A percentile compares a stretch with the other conserved stretches of the same genome.
Evolutionary conservation across 2,329 filamentous ascomycete species (phyloP).

Genomic region (Aspergillus sp.): DNA sequence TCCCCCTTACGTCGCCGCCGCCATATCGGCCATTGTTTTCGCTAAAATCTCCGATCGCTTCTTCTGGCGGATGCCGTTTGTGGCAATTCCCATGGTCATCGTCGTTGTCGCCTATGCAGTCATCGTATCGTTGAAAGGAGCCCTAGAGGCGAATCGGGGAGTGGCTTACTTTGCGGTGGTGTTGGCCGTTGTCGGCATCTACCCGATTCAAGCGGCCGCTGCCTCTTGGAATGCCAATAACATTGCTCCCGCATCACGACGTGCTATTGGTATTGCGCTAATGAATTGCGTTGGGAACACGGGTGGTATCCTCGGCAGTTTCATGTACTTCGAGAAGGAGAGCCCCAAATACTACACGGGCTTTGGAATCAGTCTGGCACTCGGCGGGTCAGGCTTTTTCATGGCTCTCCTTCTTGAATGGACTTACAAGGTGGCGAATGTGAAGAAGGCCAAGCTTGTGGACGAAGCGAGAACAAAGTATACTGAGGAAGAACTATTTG

Average conservation of each 20-base stretch:
- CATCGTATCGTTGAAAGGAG: slow-evolving; percentile 22
- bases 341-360: slow-evolving; percentile 21
- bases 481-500: slow-evolving; percentile 39
- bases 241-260: slow-evolving; percentile 21
- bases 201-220: slow-evolving; percentile 26
- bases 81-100: slow-evolving; percentile 17
- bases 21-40: slow-evolving; percentile 23
- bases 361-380: slow-evolving; percentile 21
- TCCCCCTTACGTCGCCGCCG: slow-evolving; percentile 25
- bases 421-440: slow-evolving; percentile 20
- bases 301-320: slow-evolving; percentile 23
- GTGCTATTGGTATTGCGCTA: slow-evolving; percentile 22
- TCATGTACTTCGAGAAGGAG: slow-evolving; percentile 23
- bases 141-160: slow-evolving; percentile 18
- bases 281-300: slow-evolving; percentile 23
- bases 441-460: slow-evolving; percentile 20
- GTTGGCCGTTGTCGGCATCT: slow-evolving; percentile 23
- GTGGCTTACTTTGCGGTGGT: slow-evolving; percentile 25
- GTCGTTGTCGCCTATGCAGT: slow-evolving; percentile 18
- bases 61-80: slow-evolving; percentile 27
- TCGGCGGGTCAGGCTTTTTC: slow-evolving; percentile 17
- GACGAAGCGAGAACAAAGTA: slow-evolving; percentile 35
- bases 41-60: slow-evolving; percentile 22
- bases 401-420: slow-evolving; percentile 19
- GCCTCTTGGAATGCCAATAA: slow-evolving; percentile 28